Percentiles rank a stretch among this genome's conserved stretches.
Conservation (phyloP, 179 eudicot genomes). For the Actinidia arguta region DNA sequence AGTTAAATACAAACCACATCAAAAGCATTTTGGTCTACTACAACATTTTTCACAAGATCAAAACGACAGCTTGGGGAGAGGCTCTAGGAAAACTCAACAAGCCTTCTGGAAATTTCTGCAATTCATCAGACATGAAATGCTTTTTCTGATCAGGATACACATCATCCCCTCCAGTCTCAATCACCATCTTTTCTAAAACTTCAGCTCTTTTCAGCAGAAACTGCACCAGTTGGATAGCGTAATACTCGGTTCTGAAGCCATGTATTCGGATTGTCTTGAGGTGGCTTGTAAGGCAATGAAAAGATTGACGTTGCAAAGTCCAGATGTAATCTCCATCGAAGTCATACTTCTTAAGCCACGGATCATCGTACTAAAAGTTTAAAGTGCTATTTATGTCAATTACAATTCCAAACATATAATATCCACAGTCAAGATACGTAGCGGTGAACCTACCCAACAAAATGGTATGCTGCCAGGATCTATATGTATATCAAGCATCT, state of each 20-base stretch:
- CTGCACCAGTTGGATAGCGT: conserved; percentile 17
- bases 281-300: conserved; percentile 12
- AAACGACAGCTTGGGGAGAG: background rate
- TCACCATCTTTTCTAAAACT: conserved; percentile 10
- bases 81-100: background rate
- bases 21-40: background rate
- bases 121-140: background rate
- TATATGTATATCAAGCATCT: conserved; percentile 19
- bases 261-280: conserved; percentile 1
- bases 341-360: background rate
- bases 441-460: background rate
- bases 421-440: background rate
- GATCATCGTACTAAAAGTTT: background rate
- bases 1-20: background rate
- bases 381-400: background rate
- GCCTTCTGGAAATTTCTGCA: background rate
- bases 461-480: background rate
- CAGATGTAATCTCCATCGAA: conserved; percentile 12
- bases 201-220: background rate
- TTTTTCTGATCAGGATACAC: background rate
- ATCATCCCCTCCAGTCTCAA: background rate
- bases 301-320: background rate
- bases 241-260: background rate
- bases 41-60: background rate
- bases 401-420: background rate